Conservation (phyloP, 2,329 filamentous ascomycete genomes). For the Fonsecaea monophora region DNA sequence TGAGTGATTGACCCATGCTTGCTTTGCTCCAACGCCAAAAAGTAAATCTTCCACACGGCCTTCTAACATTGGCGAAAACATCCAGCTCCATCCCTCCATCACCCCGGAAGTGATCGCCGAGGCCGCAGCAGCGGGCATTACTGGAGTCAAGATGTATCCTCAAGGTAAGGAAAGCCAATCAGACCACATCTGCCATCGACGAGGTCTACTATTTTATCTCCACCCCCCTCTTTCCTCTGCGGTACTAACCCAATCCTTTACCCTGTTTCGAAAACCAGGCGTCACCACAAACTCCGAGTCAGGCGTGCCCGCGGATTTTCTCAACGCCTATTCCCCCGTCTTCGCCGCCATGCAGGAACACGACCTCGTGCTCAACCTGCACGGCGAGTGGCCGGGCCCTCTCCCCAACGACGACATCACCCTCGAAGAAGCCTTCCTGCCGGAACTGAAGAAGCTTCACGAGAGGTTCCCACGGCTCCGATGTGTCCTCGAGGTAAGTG, state of each 20-base stretch:
- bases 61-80: too few species aligned
- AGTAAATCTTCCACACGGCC: too few species aligned
- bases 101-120: conserved; percentile 74
- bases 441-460: conserved; percentile 77
- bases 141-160: conserved; percentile 62
- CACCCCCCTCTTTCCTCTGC: not conserved
- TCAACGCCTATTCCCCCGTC: conserved; percentile 59
- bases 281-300: conserved; percentile 65
- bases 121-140: conserved; percentile 71
- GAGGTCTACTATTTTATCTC: too few species aligned
- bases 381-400: conserved; percentile 75
- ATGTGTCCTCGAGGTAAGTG: conserved; percentile 57
- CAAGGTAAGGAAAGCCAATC: conserved; percentile 8
- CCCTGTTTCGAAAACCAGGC: conserved; percentile 37
- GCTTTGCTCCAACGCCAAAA: not conserved
- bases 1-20: conserved; percentile 36
- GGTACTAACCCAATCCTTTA: conserved; percentile 35
- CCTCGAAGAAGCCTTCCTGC: conserved; percentile 77
- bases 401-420: conserved; percentile 51
- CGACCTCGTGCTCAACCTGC: conserved; percentile 86
- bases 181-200: too few species aligned
- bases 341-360: conserved; percentile 90
- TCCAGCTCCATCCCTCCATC: conserved; percentile 60
- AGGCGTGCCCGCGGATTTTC: conserved; percentile 53
- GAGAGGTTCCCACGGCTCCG: conserved; percentile 73